Conservation (phyloP, 345 rosid genomes). For the Draba incana region DNA sequence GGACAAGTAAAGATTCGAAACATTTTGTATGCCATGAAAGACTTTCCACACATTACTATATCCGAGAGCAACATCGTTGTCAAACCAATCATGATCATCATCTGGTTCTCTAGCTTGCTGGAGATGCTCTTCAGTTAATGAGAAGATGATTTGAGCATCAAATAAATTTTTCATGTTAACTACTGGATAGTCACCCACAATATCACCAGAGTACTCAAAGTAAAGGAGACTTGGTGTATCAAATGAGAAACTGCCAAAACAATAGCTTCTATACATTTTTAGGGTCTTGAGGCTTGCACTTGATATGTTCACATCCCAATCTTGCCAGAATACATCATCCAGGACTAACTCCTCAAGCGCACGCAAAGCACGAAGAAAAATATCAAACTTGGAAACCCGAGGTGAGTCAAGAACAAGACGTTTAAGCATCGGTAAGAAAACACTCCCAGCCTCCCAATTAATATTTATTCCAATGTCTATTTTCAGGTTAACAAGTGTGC, state of each 20-base stretch:
- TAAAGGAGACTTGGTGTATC: conserved; percentile 17
- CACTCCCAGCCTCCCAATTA: not conserved
- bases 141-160: conserved; percentile 10
- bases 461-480: not conserved
- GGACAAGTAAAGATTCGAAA: not conserved
- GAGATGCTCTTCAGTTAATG: not conserved
- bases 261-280: accelerated
- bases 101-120: not conserved
- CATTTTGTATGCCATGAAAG: conserved; percentile 4
- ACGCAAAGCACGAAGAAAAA: not conserved
- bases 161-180: not conserved
- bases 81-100: not conserved
- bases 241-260: not conserved
- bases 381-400: not conserved
- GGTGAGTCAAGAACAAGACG: not conserved
- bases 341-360: conserved; percentile 21
- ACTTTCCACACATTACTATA: not conserved
- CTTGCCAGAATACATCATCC: not conserved
- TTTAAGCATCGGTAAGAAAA: conserved; percentile 15
- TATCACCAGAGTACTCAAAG: not conserved
- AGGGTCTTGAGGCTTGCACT: conserved; percentile 24
- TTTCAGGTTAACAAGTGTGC: conserved; percentile 5
- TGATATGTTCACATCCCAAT: not conserved
- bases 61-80: not conserved
- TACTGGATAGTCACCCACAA: not conserved